These are phyloP conservation scores for Clathrospora elynae DNA, from an alignment of 2,329 filamentous ascomycete species.

Conservation along the genomic window DNA sequence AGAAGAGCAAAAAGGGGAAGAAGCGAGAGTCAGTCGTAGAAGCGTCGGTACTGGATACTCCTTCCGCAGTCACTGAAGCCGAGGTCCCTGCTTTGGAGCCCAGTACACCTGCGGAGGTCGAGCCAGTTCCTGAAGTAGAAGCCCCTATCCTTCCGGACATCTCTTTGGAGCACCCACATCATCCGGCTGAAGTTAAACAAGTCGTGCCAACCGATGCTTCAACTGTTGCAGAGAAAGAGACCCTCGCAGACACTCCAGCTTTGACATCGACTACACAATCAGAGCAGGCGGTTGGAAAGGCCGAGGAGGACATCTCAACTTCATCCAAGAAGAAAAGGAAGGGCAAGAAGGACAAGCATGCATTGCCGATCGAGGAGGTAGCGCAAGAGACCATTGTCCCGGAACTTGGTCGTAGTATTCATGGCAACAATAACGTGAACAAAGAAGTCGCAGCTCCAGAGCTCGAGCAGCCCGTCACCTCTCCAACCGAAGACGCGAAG, in stretches of 20 bases:
- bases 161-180: constrained; percentile 8
- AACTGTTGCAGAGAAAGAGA: too few relatives aligned
- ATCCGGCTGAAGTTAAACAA: background rate
- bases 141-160: background rate
- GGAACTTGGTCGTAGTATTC: constrained; percentile 1
- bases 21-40: constrained; percentile 16
- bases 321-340: constrained; percentile 35
- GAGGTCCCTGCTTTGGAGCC: constrained; percentile 1
- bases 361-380: constrained; percentile 20
- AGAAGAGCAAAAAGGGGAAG: constrained; percentile 26
- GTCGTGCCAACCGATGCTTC: background rate
- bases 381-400: constrained; percentile 5
- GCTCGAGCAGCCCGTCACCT: background rate
- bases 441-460: background rate
- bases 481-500: background rate
- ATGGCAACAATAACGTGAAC: background rate
- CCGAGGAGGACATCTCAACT: constrained; percentile 7
- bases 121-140: background rate
- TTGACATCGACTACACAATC: background rate
- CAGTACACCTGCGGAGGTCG: background rate
- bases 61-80: constrained; percentile 1
- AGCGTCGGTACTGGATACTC: constrained; percentile 11
- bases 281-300: constrained; percentile 6
- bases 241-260: background rate
- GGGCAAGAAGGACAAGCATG: constrained; percentile 30